phyloP scores from a whole-genome alignment of 139 green algal species.

The Closterium sp. region DNA sequence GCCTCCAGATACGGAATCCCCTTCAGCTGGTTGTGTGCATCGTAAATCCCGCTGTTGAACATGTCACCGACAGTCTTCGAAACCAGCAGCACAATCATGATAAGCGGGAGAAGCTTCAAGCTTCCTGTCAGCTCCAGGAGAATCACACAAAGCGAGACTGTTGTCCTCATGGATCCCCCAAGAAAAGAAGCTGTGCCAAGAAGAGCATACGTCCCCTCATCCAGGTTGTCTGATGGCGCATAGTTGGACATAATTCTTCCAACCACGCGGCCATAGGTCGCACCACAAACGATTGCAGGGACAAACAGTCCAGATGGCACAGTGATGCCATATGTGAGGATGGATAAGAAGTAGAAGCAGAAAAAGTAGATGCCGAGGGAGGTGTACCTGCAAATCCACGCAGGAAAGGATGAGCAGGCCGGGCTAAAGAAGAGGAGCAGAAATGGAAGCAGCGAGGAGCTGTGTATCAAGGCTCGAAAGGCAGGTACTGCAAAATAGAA shows the following conservation, averaged over 20 bases:
- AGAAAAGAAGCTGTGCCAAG: conserved; percentile 71
- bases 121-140: conserved; percentile 83
- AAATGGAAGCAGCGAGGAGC: no score
- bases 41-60: conserved; percentile 53
- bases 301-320: conserved; percentile 79
- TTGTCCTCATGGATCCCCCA: conserved; percentile 74
- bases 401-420: background rate
- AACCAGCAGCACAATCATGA: conserved; percentile 83
- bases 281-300: conserved; percentile 76
- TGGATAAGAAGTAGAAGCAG: conserved; percentile 68
- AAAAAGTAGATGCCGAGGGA: conserved; percentile 25
- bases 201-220: conserved; percentile 68
- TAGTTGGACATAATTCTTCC: conserved; percentile 68
- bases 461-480: no score
- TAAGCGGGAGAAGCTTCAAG: conserved; percentile 73
- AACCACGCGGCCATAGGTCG: conserved; percentile 75
- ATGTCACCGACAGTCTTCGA: conserved; percentile 62
- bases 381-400: conserved; percentile 7
- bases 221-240: conserved; percentile 38
- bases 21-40: conserved; percentile 47
- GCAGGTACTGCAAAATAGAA: no score
- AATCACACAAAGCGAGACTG: conserved; percentile 72
- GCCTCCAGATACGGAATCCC: conserved; percentile 43
- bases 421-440: background rate
- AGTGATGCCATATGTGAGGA: conserved; percentile 71